phyloP scores from a whole-genome alignment of 305 asterid genomes.

The Petunia hybrid region DNA sequence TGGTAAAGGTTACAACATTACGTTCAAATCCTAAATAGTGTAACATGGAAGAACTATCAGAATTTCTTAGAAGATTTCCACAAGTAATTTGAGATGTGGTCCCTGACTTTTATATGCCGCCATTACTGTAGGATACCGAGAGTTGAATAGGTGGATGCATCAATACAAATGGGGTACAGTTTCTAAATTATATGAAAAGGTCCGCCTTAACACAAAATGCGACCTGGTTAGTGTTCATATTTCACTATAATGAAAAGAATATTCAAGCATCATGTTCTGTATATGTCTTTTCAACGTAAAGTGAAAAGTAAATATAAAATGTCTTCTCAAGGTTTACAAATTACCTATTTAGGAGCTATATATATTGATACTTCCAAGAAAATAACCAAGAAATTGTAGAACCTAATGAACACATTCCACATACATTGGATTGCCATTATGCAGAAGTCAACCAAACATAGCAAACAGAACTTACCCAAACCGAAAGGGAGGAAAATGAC shows the following conservation, averaged over 20 bases:
- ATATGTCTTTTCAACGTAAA: conserved; percentile 12
- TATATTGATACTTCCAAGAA: not conserved
- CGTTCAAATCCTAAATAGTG: conserved; percentile 20
- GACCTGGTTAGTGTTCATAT: not conserved
- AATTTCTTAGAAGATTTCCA: not conserved
- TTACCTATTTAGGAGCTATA: not conserved
- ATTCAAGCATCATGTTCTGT: conserved; percentile 13
- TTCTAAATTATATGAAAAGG: not conserved
- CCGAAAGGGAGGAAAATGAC: conserved; percentile 96
- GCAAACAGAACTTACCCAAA: conserved; percentile 77
- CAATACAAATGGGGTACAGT: not conserved
- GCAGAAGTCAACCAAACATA: conserved; percentile 36
- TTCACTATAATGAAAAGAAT: conserved; percentile 15
- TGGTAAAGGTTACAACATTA: conserved; percentile 7
- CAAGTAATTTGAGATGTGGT: not conserved
- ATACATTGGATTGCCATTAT: not conserved
- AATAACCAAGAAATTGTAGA: not conserved
- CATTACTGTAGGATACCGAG: not conserved
- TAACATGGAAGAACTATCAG: conserved; percentile 25
- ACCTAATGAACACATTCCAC: not conserved
- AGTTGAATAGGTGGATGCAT: not conserved
- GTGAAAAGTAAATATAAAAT: not conserved
- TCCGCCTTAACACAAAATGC: conserved; percentile 20
- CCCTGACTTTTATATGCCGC: conserved; percentile 11
- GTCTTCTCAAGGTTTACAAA: conserved; percentile 6